Evolutionary conservation across 2,329 filamentous ascomycete genomes (phyloP), one percentile per base, ranked within the genome.

Genomic region (Plectosphaerella cucumerina): DNA sequence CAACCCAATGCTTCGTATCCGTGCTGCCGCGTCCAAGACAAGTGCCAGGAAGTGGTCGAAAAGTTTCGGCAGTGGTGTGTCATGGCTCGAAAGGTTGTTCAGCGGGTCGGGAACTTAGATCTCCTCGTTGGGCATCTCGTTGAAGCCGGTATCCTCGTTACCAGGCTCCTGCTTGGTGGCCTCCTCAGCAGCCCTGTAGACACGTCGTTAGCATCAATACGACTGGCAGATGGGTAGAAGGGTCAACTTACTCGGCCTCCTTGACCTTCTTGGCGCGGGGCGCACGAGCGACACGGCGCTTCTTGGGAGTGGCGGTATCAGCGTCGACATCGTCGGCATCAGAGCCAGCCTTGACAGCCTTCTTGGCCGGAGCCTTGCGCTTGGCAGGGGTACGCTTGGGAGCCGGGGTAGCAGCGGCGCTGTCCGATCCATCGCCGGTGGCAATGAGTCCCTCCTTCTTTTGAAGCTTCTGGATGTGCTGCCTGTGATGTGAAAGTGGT

Each of bases 381-480:
- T 60, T 62, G 18, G 63, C 61, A 3, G 49, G 17, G 3, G 55
- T 22, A 1, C 21, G 20, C 14, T 47, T 51, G 49, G 59, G 62
- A 14, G 47, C 47, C 1, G 59, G 52, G 6, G 56, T 50, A 9
- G 48, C 49, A 18, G 65, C 55, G 8, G 50, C 59, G 12, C 54
- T 39, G 5, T 59, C 60, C n/a, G 69, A 67, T 6, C 67, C 64
- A 11, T 31, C 26, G 26, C 9, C 26, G 26, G 3, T 31, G 26
- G 26, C 26, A 31, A 11, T 5, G 8, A 11, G 8, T 35, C 23
- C 31, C 49, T 55, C 53, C 49, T 54, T 62, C 53, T 63, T 66
- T 53, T 70, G 70, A 4, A 76, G 65, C 56, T 75, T 76, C 55
- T 73, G 70, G 8, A 77, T 66, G 33, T 77, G 74, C 58, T 76